Conservation (phyloP, 2,329 filamentous ascomycete species). For the Taxawa tesnikishii region DNA sequence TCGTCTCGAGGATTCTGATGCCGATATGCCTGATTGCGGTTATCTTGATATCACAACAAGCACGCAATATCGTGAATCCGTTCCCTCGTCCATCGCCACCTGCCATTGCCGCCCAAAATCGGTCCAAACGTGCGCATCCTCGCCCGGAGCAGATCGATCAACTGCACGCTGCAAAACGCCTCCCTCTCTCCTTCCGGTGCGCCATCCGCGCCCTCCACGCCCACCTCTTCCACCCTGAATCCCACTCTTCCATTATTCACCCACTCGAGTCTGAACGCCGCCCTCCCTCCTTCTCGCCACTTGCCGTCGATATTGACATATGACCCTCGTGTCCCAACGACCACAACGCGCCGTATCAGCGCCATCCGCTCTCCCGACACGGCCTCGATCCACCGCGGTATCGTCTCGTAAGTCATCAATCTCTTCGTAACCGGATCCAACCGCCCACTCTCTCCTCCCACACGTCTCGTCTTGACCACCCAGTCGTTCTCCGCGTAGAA, state of each 20-base stretch:
- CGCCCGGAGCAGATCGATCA: constrained; percentile 2
- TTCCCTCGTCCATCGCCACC: constrained; percentile 5
- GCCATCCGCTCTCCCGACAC: constrained; percentile 2
- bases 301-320: constrained; percentile 5
- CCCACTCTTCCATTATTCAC: neutral
- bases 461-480: constrained; percentile 5
- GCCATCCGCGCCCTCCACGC: neutral
- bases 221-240: constrained; percentile 2
- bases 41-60: constrained; percentile 5
- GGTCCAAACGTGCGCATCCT: constrained; percentile 5
- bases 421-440: constrained; percentile 2
- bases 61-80: constrained; percentile 3
- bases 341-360: constrained; percentile 1
- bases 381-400: constrained; percentile 4
- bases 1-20: too few relatives aligned
- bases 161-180: constrained; percentile 5
- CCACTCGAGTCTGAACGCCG: constrained; percentile 3
- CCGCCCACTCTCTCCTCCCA: neutral
- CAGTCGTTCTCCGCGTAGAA: constrained; percentile 7
- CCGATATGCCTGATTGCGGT: too few relatives aligned
- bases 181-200: constrained; percentile 3
- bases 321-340: constrained; percentile 3
- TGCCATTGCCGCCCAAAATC: neutral
- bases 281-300: constrained; percentile 4
- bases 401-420: constrained; percentile 4